Percentiles rank a stretch among this genome's conserved stretches.
These are phyloP conservation scores for Boletus sp. DNA, from an alignment of 768 basidiomycete species.

Conservation along the genomic window DNA sequence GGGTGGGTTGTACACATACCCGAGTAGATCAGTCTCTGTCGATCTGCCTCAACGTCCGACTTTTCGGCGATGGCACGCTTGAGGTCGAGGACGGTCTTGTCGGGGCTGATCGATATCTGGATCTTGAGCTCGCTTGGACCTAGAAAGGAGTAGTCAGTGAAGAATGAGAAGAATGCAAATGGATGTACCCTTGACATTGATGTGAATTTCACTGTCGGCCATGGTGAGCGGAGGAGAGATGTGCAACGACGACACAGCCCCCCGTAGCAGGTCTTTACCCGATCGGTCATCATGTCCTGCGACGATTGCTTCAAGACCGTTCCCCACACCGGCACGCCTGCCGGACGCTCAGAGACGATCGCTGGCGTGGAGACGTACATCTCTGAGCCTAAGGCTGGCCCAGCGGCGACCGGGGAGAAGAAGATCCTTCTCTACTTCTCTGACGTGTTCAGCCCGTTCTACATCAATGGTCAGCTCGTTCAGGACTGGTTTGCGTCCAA, in stretches of 20 bases:
- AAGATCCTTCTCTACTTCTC: conserved; percentile 57
- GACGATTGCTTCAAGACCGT: conserved; percentile 55
- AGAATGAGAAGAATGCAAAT: not conserved
- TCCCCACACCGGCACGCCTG: conserved; percentile 49
- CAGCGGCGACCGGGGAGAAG: conserved; percentile 18
- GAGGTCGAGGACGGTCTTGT: conserved; percentile 87
- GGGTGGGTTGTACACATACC: conserved; percentile 44
- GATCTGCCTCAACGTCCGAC: conserved; percentile 81
- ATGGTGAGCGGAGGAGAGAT: conserved; percentile 22
- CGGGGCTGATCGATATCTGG: conserved; percentile 73
- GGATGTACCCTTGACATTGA: conserved; percentile 64
- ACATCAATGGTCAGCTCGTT: conserved; percentile 54
- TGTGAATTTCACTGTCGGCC: conserved; percentile 59
- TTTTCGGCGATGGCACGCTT: conserved; percentile 87
- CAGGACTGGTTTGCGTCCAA: conserved; percentile 64
- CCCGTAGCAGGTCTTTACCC: not conserved
- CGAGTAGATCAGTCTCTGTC: conserved; percentile 91
- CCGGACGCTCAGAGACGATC: conserved; percentile 34
- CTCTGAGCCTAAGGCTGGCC: conserved; percentile 42
- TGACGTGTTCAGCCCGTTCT: conserved; percentile 61
- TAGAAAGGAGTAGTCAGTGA: conserved; percentile 18
- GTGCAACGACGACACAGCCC: conserved; percentile 7
- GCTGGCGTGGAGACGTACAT: conserved; percentile 52
- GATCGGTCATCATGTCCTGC: conserved; percentile 36
- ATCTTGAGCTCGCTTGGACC: conserved; percentile 94